These are phyloP conservation scores for Trichothecium roseum DNA, from an alignment of 2,329 filamentous ascomycete genomes.

Conservation along the genomic window DNA sequence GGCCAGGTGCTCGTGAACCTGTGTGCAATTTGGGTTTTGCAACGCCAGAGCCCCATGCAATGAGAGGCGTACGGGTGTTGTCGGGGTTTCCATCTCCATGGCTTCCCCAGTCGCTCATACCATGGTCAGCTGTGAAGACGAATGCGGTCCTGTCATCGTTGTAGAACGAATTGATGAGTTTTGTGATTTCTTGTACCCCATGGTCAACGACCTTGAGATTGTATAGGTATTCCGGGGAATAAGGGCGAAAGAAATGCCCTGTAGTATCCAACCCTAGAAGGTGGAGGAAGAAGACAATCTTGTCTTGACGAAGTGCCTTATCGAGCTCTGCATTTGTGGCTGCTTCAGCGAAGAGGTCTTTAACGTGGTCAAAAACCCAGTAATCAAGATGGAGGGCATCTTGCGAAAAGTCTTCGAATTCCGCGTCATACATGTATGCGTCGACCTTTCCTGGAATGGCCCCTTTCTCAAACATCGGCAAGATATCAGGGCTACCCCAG, in stretches of 20 bases:
- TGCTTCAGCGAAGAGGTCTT: conserved; percentile 73
- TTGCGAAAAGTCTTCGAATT: conserved; percentile 82
- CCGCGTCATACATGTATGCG: conserved; percentile 72
- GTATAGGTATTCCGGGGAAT: conserved; percentile 87
- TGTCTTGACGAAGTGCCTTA: conserved; percentile 65
- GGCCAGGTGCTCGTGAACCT: conserved; percentile 57
- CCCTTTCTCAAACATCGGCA: conserved; percentile 95
- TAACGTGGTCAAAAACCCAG: conserved; percentile 95
- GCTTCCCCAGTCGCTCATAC: conserved; percentile 99
- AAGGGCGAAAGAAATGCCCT: conserved; percentile 78
- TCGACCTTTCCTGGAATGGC: conserved; percentile 80
- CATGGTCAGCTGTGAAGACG: conserved; percentile 94
- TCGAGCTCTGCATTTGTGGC: conserved; percentile 67
- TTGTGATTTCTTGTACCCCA: conserved; percentile 74
- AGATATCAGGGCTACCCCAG: conserved; percentile 95
- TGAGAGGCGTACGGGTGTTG: conserved; percentile 87
- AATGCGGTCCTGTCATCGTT: conserved; percentile 78
- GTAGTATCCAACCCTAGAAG: conserved; percentile 85
- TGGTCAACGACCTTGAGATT: conserved; percentile 93
- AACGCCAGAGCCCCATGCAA: conserved; percentile 88
- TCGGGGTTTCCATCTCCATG: conserved; percentile 96
- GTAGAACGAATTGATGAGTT: conserved; percentile 79
- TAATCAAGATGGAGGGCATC: conserved; percentile 73
- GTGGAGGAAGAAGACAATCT: conserved; percentile 90
- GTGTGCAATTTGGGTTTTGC: conserved; percentile 56